These are phyloP conservation scores for Phylloporus arenicola DNA, from an alignment of 768 basidiomycete genomes.

Conservation along the genomic window DNA sequence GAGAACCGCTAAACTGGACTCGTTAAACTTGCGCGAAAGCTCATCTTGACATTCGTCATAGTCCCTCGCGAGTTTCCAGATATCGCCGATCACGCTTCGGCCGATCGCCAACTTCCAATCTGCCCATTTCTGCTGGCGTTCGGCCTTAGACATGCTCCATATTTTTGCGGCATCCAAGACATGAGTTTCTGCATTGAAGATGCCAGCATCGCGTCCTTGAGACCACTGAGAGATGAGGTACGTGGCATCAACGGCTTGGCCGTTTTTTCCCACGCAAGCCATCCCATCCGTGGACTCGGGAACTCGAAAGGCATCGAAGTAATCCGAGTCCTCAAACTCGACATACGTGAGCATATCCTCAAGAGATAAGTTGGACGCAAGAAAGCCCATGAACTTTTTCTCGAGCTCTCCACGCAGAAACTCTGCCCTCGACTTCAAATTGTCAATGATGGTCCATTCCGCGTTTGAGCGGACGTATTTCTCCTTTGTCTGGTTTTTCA, in stretches of 20 bases:
- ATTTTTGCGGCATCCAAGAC: conserved; percentile 28
- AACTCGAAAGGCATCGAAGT: conserved; percentile 41
- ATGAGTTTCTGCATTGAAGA: conserved; percentile 34
- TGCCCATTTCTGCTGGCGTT: conserved; percentile 20
- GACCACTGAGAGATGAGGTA: conserved; percentile 50
- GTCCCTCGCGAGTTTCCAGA: conserved; percentile 33
- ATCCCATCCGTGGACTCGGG: conserved; percentile 43
- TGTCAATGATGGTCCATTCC: conserved; percentile 42
- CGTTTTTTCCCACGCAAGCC: conserved; percentile 30
- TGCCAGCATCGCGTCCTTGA: conserved; percentile 40
- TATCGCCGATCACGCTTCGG: conserved; percentile 28
- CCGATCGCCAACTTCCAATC: conserved; percentile 36
- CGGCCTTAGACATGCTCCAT: conserved; percentile 30
- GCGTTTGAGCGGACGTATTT: conserved; percentile 21
- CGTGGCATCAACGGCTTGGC: conserved; percentile 31
- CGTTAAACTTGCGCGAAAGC: conserved; percentile 33
- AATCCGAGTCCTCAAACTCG: conserved; percentile 47
- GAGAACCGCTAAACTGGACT: conserved; percentile 34
- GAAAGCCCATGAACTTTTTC: conserved; percentile 26
- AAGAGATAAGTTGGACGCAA: conserved; percentile 13
- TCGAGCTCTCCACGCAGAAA: conserved; percentile 25
- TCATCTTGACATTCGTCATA: conserved; percentile 40
- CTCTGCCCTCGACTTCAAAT: conserved; percentile 33
- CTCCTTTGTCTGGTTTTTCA: conserved; percentile 36
- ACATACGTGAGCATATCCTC: conserved; percentile 40